Evolutionary conservation across 176 grass and related monocot species (phyloP).

Genomic region (Phragmites australis): DNA sequence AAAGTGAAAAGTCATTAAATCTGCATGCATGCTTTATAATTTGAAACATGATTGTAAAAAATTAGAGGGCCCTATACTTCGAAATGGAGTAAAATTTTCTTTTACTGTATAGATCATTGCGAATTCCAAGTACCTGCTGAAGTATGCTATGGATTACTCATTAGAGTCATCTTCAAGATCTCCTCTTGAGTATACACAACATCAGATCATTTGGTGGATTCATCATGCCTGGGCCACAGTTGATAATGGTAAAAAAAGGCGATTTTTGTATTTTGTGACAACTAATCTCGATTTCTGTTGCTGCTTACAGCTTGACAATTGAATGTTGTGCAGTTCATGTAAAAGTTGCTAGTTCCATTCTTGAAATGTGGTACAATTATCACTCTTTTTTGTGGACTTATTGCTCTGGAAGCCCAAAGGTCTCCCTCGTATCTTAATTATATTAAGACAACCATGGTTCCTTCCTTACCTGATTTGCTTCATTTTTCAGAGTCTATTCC

Average conservation of each 20-base stretch:
- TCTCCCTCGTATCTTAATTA: constrained; percentile 37
- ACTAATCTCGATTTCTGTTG: constrained; percentile 6
- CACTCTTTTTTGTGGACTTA: constrained; percentile 77
- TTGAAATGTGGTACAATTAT: constrained; percentile 93
- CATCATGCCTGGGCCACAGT: constrained; percentile 54
- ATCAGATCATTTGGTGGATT: constrained; percentile 84
- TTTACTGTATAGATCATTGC: constrained; percentile 46
- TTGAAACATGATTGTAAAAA: not conserved
- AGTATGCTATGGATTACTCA: constrained; percentile 71
- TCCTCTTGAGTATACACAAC: constrained; percentile 67
- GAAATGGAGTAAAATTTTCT: not conserved
- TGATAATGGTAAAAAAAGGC: constrained; percentile 66
- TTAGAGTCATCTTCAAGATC: constrained; percentile 78
- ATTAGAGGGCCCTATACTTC: not conserved
- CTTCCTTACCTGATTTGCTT: constrained; percentile 20
- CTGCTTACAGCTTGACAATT: constrained; percentile 5
- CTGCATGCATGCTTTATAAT: not conserved
- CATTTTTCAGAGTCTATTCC: constrained; percentile 42
- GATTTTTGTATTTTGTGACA: not conserved
- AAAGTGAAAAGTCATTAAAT: not conserved
- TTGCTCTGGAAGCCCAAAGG: constrained; percentile 66
- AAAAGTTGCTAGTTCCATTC: constrained; percentile 57
- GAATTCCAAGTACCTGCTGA: constrained; percentile 44
- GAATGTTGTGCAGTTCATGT: constrained; percentile 45
- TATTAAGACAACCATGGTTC: constrained; percentile 22